These are phyloP conservation scores for Teratosphaeriaceae sp. DNA, from an alignment of 2,329 filamentous ascomycete genomes.

Conservation along the genomic window DNA sequence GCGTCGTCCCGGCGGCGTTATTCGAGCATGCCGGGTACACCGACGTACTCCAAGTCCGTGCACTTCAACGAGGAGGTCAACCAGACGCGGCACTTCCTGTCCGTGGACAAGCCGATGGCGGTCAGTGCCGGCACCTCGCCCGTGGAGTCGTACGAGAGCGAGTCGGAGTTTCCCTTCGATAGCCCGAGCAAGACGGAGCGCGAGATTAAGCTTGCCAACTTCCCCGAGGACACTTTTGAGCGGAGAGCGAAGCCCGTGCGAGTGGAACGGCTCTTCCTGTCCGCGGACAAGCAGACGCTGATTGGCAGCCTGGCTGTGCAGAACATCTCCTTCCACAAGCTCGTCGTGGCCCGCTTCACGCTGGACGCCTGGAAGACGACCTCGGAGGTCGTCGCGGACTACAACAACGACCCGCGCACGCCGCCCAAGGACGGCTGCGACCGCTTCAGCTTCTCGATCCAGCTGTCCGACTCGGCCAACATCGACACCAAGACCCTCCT, in stretches of 20 bases:
- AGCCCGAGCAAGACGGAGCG: slow-evolving; percentile 59
- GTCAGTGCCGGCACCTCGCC: slow-evolving; percentile 93
- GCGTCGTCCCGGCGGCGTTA: slow-evolving; percentile 72
- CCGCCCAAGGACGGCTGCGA: slow-evolving; percentile 61
- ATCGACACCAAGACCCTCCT: slow-evolving; percentile 89
- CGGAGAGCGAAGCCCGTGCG: slow-evolving; percentile 64
- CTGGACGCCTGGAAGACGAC: slow-evolving; percentile 98
- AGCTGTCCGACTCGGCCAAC: slow-evolving; percentile 83
- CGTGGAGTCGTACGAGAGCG: slow-evolving; percentile 78
- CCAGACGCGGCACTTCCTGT: slow-evolving; percentile 91
- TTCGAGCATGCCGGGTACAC: slow-evolving; percentile 95
- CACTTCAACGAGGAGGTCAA: slow-evolving; percentile 97
- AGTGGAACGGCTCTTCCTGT: slow-evolving; percentile 81
- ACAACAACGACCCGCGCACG: slow-evolving; percentile 67
- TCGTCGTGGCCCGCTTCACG: slow-evolving; percentile 87
- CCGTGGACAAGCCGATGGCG: slow-evolving; percentile 89
- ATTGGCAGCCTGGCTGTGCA: slow-evolving; percentile 77
- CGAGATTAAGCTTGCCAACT: slow-evolving; percentile 81
- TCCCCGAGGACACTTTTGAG: slow-evolving; percentile 60
- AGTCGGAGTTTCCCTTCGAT: slow-evolving; percentile 81
- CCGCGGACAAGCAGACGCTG: slow-evolving; percentile 77
- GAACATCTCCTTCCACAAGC: slow-evolving; percentile 86
- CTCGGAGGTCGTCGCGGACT: slow-evolving; percentile 89
- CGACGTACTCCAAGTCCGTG: slow-evolving; percentile 93
- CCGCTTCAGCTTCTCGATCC: slow-evolving; percentile 90